phyloP scores from a whole-genome alignment of 2,329 filamentous ascomycete genomes.

The Chrysosporium keratinophilum region DNA sequence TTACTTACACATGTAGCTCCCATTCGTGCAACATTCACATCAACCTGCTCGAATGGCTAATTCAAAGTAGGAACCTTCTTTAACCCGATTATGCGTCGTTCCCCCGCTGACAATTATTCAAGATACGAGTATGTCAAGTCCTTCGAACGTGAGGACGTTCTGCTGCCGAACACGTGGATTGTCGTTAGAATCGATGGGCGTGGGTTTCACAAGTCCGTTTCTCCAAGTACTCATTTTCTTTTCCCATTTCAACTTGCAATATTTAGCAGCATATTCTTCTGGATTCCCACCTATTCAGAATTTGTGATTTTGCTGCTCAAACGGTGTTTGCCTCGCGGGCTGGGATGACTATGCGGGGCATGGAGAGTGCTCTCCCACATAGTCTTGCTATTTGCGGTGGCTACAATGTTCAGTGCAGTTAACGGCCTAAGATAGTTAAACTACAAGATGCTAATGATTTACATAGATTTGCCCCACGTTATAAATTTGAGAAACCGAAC shows the following conservation, averaged over 20 bases:
- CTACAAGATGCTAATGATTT: not conserved
- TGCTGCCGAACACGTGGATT: slow-evolving; percentile 90
- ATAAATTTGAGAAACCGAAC: slow-evolving; percentile 85
- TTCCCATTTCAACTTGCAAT: not conserved
- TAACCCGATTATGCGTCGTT: not conserved
- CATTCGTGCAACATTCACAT: not conserved
- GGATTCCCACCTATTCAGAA: no score
- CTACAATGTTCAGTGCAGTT: not conserved
- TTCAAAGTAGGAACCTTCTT: slow-evolving; percentile 26
- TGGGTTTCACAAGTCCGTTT: slow-evolving; percentile 74
- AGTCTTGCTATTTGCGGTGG: no score
- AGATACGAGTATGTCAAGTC: slow-evolving; percentile 90
- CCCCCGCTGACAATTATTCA: not conserved
- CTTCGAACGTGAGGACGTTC: slow-evolving; percentile 71
- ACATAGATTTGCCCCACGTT: slow-evolving; percentile 65
- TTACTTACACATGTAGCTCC: not conserved
- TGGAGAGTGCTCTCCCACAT: not conserved
- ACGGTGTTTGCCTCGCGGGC: no score
- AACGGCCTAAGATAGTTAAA: no score
- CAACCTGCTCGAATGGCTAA: slow-evolving; percentile 26
- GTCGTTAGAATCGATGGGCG: slow-evolving; percentile 88
- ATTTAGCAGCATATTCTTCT: not conserved
- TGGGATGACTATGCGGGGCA: no score
- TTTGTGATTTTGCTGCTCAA: no score
- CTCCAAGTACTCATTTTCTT: not conserved